Evolutionary conservation across 495 filamentous ascomycete genomes (phyloP).

Genomic region (Neurospora sp.): DNA sequence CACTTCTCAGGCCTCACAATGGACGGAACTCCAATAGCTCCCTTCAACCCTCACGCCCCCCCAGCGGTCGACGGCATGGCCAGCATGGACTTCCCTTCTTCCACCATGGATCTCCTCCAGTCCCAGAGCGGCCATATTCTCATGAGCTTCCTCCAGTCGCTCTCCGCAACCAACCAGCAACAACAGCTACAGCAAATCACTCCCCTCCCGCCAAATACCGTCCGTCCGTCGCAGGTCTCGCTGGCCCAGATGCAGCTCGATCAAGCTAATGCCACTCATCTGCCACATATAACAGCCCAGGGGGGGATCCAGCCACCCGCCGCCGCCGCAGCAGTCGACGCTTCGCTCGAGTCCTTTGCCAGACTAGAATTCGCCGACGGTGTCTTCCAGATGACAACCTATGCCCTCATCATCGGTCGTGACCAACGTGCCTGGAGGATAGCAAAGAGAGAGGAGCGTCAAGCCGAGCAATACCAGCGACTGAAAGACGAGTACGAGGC

Average conservation of each 20-base stretch:
- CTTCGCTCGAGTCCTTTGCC: slow-evolving; percentile 39
- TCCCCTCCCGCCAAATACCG: slow-evolving; percentile 14
- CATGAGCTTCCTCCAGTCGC: slow-evolving; percentile 17
- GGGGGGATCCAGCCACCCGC: slow-evolving; percentile 9
- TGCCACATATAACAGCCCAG: background rate
- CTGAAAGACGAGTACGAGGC: slow-evolving; percentile 26
- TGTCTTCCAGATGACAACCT: slow-evolving; percentile 43
- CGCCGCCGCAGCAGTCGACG: slow-evolving; percentile 14
- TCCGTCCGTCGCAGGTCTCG: slow-evolving; percentile 23
- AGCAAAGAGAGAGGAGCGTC: slow-evolving; percentile 32
- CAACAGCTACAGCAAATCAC: slow-evolving; percentile 5
- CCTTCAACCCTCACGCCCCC: background rate
- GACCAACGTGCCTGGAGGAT: slow-evolving; percentile 36
- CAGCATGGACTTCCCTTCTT: slow-evolving; percentile 2
- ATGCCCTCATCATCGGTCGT: slow-evolving; percentile 40
- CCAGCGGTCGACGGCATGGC: background rate
- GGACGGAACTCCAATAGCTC: background rate
- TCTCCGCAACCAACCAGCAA: slow-evolving; percentile 5
- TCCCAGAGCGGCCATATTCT: slow-evolving; percentile 10
- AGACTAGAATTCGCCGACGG: slow-evolving; percentile 42
- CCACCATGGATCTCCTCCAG: slow-evolving; percentile 9
- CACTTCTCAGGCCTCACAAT: background rate
- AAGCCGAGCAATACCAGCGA: slow-evolving; percentile 26
- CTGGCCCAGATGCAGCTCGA: slow-evolving; percentile 11
- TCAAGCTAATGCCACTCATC: background rate